Evolutionary conservation across 2,329 filamentous ascomycete genomes (phyloP).

Genomic region (Tolypocladium cylindrosporum): DNA sequence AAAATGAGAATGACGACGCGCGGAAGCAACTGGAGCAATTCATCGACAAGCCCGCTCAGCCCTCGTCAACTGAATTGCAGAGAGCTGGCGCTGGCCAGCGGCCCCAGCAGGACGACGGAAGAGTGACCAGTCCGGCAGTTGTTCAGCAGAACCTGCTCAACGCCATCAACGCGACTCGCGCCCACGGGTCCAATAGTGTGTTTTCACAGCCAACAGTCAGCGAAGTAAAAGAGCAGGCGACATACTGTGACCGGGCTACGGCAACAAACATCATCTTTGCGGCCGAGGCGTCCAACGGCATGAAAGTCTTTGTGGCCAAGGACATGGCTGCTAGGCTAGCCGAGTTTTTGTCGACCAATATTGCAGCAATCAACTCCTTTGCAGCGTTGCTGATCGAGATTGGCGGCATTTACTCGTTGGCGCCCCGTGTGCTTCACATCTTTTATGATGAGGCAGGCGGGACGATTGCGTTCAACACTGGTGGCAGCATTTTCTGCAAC

Average conservation of each 20-base stretch:
- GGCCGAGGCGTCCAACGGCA: conserved; percentile 59
- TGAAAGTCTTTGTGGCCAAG: conserved; percentile 63
- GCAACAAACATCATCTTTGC: conserved; percentile 64
- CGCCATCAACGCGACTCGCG: conserved; percentile 67
- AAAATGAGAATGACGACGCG: conserved; percentile 29
- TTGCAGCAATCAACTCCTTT: conserved; percentile 57
- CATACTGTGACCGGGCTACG: conserved; percentile 74
- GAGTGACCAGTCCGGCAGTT: conserved; percentile 49
- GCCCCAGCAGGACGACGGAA: conserved; percentile 32
- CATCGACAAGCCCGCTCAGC: conserved; percentile 21
- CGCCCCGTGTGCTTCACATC: conserved; percentile 63
- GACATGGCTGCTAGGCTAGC: conserved; percentile 34
- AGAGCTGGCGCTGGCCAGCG: background rate
- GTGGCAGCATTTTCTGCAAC: conserved; percentile 88
- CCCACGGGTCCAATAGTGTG: conserved; percentile 64
- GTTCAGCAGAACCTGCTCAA: conserved; percentile 64
- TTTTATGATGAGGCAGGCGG: conserved; percentile 73
- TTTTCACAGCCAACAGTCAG: conserved; percentile 64
- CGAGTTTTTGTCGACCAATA: conserved; percentile 51
- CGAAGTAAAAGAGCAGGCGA: conserved; percentile 68
- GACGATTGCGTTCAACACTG: conserved; percentile 87
- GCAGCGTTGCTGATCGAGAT: conserved; percentile 59
- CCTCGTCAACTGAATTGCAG: background rate
- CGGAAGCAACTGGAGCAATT: conserved; percentile 34
- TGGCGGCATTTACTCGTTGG: conserved; percentile 62